Base-by-base conservation (phyloP, 2,329 filamentous ascomycete genomes). In the Chalara sp. region DNA sequence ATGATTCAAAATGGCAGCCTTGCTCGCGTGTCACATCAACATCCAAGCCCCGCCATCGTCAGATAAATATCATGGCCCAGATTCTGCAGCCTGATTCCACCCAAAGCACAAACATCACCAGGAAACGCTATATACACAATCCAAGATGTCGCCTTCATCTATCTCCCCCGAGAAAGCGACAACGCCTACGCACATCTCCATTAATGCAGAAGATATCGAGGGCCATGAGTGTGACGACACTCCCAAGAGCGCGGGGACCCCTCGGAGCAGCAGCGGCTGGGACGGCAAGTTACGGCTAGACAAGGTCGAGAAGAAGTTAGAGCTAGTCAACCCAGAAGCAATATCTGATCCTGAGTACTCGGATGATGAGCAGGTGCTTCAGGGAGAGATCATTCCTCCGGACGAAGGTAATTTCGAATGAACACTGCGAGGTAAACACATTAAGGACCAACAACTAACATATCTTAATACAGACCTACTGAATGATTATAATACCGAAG, bases 301-400 rank as follows among this genome's bases (percentile, higher is more conserved):
- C 5, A 45, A 45, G 28, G 43, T 45, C 21, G 46, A 48, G 55
- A 83, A 83, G 61, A 84, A 80, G 64, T 76, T 83, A 2, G 73
- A 81, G 32, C 72, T 95, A 44, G 74, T 79, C 29, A 95, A 95
- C 63, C 86, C 89, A 2, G 89, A 93, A 63, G 88, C 87, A 7
- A 69, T 95, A 47, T 87, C 86, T 42, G 90, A 96, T 62, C 82
- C 87, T 0, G 90, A 96, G 51, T 89, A 92, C 65, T 93, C 88
- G 12, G 90, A 88, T 57, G 80, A 83, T 8, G 79, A 83, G 55
- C 80, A 84, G 53, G 76, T 84, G 21, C 70, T 87, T 55, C 81
- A 80, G 0, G 84, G 85, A 46, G 86, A 95, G 52, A 76, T 85
- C 64, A 89, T 95, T 52, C 76, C 80, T 30, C 86, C 89, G 6